phyloP scores from a whole-genome alignment of 306 rosid genomes.

The Quercus alba region DNA sequence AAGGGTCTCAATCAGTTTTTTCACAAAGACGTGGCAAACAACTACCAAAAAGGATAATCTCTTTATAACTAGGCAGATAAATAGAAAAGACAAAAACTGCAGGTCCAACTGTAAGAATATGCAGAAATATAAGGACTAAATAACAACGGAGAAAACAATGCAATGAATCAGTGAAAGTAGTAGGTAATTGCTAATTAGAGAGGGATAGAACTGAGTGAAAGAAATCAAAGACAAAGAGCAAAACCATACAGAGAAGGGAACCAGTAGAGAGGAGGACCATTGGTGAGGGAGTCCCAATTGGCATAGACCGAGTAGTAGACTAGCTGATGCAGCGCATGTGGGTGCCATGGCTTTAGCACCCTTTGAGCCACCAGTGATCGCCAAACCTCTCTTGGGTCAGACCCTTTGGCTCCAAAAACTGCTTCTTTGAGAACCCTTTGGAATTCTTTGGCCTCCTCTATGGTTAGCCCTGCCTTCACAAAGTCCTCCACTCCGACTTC shows the following conservation, averaged over 20 bases:
- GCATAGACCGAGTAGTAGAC: constrained; percentile 57
- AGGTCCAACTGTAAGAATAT: not conserved
- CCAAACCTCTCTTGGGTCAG: constrained; percentile 49
- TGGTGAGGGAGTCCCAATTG: constrained; percentile 28
- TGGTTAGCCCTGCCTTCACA: constrained; percentile 44
- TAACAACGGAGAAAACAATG: not conserved
- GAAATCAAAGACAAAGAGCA: not conserved
- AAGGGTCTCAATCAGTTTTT: not conserved
- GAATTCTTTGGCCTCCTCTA: constrained; percentile 43
- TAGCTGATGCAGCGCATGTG: constrained; percentile 56
- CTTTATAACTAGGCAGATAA: not conserved
- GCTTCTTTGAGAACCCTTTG: constrained; percentile 20
- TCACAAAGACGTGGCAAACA: not conserved
- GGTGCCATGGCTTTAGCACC: constrained; percentile 57
- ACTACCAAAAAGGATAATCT: not conserved
- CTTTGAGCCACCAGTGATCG: constrained; percentile 44
- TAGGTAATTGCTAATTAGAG: not conserved
- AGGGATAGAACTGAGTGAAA: not conserved
- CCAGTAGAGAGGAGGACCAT: constrained; percentile 66
- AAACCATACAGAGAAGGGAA: constrained; percentile 68
- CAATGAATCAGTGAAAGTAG: not conserved
- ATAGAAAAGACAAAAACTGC: not conserved
- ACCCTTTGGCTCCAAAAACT: constrained; percentile 1
- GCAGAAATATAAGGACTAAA: not conserved
- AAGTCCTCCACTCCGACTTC: constrained; percentile 50